Evolutionary conservation across 352 stramenopile species (phyloP), one percentile per base, ranked within the genome.

Genomic region (Phytophthora lateralis): DNA sequence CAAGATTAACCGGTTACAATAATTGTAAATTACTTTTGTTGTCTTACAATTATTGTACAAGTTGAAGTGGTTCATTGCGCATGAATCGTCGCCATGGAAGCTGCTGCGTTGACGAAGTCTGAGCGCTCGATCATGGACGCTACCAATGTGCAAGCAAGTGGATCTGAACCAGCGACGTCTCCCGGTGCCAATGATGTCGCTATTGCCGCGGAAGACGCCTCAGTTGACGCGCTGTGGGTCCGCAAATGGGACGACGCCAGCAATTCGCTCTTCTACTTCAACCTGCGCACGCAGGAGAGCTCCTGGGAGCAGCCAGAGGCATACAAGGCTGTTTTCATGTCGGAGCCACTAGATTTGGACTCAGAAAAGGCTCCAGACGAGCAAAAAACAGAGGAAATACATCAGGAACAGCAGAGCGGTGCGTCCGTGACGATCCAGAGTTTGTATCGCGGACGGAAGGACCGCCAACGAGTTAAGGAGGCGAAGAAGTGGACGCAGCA

Each of bases 401-500:
- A 11, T 17, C 20, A 59, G 18, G 41, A 44, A 2, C 50, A 64
- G 24, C 37, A 63, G 11, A 57, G 44, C 6, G 26, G 20, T 3
- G 57, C 56, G 35, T 49, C 62, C 5, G 49, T 73, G n/a, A 49
- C 56, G 41, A 77, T 75, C 34, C 71, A 80, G 68, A 75, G 68
- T 29, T 60, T 80, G 41, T 77, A 66, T 35, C 65, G 60, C 18
- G 60, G 71, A 17, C 52, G 54, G 4, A 57, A 60, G n/a, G 42
- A 65, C 44, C 71, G 68, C 37, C 69, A 68, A 34, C 58, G 34
- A 12, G 20, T 72, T 24, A 34, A 61, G 18, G 55, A 59, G 27
- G 72, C 55, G 12, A 45, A 52, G 0, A 62, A 81, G 24, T 90
- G 78, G 80, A 60, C 80, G 14, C 57, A 77, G 53, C 77, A 86